Evolutionary conservation across 2,329 filamentous ascomycete genomes (phyloP).

Genomic region (Monilinia laxa): DNA sequence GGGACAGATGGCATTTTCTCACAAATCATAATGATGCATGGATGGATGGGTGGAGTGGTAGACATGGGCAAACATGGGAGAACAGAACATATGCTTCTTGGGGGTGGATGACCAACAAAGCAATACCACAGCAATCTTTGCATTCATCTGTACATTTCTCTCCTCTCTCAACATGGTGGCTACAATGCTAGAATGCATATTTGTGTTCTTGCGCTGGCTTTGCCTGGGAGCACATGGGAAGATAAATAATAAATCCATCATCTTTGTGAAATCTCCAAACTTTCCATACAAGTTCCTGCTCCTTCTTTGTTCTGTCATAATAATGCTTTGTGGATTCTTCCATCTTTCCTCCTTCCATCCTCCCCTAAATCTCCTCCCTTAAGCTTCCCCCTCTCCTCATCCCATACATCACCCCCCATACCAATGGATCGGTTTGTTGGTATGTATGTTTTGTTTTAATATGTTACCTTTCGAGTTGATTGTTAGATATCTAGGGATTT

Average conservation of each 20-base stretch:
- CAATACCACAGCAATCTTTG: neutral
- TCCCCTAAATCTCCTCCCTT: no score
- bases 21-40: neutral
- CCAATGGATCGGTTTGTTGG: no score
- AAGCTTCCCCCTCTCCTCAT: no score
- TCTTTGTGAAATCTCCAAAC: neutral
- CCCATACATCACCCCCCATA: no score
- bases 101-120: neutral
- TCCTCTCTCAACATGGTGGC: neutral
- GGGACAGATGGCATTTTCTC: neutral
- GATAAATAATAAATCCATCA: neutral
- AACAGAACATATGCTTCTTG: neutral
- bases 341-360: no score
- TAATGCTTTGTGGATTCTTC: no score
- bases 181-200: neutral
- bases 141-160: conserved; percentile 7
- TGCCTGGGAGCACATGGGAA: neutral
- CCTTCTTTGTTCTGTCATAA: neutral
- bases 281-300: neutral
- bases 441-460: no score
- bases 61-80: neutral
- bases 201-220: neutral
- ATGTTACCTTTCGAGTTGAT: no score
- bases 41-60: neutral
- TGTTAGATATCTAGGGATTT: no score